phyloP scores from a whole-genome alignment of 148 eudicot genomes.

The Rhododendron ferrugineum region DNA sequence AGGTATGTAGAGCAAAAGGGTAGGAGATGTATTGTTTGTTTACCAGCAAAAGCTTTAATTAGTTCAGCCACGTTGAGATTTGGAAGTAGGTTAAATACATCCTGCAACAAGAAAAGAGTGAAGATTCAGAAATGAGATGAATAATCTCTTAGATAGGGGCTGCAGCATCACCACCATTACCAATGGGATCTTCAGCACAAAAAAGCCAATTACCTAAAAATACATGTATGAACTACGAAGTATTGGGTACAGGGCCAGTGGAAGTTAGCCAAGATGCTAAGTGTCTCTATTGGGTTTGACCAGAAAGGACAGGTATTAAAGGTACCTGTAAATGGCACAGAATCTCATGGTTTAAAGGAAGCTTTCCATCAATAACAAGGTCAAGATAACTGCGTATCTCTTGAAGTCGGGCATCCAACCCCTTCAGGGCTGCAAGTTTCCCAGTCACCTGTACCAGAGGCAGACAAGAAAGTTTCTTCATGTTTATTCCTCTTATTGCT shows the following conservation, averaged over 20 bases:
- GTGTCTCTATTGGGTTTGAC: neutral
- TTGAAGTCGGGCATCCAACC: slow-evolving; percentile 76
- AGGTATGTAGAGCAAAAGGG: neutral
- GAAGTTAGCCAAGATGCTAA: neutral
- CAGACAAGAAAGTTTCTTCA: neutral
- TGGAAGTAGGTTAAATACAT: slow-evolving; percentile 91
- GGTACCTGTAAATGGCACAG: slow-evolving; percentile 89
- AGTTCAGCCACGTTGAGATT: slow-evolving; percentile 77
- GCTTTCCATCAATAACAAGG: slow-evolving; percentile 74
- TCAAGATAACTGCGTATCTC: slow-evolving; percentile 94
- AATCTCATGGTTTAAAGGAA: slow-evolving; percentile 90
- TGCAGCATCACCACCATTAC: neutral
- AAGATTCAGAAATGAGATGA: neutral
- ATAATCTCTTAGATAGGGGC: neutral
- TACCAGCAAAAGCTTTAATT: slow-evolving; percentile 89
- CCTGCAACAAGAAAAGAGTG: slow-evolving; percentile 38
- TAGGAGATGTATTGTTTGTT: neutral
- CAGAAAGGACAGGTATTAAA: neutral
- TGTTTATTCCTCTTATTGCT: neutral
- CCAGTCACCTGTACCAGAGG: slow-evolving; percentile 65
- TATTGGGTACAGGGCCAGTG: neutral
- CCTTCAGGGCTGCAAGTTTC: slow-evolving; percentile 92
- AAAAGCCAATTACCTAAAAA: neutral
- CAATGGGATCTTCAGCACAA: neutral
- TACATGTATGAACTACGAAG: neutral